These are phyloP conservation scores for Pestalotiopsis sp. DNA, from an alignment of 2,329 filamentous ascomycete genomes.

Conservation along the genomic window DNA sequence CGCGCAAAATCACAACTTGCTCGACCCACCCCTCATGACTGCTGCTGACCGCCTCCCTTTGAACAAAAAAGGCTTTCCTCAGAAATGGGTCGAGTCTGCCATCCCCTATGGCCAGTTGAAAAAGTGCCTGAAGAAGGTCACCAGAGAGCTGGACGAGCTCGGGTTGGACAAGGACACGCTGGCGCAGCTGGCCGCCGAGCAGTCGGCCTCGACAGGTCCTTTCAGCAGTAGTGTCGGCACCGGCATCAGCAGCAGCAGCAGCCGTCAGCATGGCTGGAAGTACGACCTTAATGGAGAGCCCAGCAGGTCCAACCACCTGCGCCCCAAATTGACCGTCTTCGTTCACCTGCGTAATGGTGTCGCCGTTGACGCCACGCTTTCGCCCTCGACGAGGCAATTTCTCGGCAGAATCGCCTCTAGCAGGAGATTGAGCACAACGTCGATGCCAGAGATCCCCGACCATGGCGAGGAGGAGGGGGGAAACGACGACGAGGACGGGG, in stretches of 20 bases:
- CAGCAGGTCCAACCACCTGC: conserved; percentile 50
- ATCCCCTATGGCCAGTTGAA: conserved; percentile 86
- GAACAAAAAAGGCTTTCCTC: conserved; percentile 63
- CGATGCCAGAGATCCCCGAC: not conserved
- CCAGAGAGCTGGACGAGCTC: conserved; percentile 68
- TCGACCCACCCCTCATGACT: not conserved
- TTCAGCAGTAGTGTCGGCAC: conserved; percentile 19
- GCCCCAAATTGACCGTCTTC: conserved; percentile 71
- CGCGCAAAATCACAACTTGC: not conserved
- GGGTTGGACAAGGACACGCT: conserved; percentile 75
- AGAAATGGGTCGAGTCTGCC: conserved; percentile 72
- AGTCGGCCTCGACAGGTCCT: conserved; percentile 43
- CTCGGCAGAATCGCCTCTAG: conserved; percentile 62
- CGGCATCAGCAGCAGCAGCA: not conserved
- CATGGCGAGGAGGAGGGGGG: not conserved
- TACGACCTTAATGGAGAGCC: conserved; percentile 58
- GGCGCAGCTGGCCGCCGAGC: conserved; percentile 61
- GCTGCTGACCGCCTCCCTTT: not conserved
- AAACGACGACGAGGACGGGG: not conserved
- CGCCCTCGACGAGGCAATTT: conserved; percentile 65
- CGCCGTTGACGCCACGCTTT: conserved; percentile 69
- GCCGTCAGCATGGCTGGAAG: conserved; percentile 38
- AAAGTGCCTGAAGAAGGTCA: conserved; percentile 84
- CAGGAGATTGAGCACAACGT: not conserved
- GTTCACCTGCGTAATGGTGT: conserved; percentile 69